A percentile compares a stretch with the other conserved stretches of the same genome.
These are phyloP conservation scores for Ogataea dorogensis DNA, from an alignment of 805 yeast species.

Conservation along the genomic window DNA sequence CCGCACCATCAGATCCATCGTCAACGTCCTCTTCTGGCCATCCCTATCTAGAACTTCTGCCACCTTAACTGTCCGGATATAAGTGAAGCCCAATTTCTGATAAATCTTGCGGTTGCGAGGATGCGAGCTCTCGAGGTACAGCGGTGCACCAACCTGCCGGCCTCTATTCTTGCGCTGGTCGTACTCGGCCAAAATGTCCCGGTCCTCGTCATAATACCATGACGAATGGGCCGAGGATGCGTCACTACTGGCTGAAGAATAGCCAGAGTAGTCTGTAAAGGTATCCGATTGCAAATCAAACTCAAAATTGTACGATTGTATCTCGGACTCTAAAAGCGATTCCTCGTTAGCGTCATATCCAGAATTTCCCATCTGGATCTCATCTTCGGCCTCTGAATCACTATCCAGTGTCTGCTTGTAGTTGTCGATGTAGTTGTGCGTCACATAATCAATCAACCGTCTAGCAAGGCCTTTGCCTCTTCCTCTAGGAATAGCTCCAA, in stretches of 20 bases:
- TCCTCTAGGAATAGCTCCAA: slow-evolving; percentile 57
- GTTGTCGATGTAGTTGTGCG: slow-evolving; percentile 43
- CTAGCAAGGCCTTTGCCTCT: slow-evolving; percentile 60
- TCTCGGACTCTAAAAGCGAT: slow-evolving; percentile 33
- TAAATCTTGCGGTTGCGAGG: slow-evolving; percentile 52
- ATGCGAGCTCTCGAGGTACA: slow-evolving; percentile 58
- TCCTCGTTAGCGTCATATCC: slow-evolving; percentile 23
- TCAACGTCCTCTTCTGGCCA: slow-evolving; percentile 27
- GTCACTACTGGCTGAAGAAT: slow-evolving; percentile 33
- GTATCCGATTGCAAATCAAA: slow-evolving; percentile 35
- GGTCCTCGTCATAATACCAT: slow-evolving; percentile 36
- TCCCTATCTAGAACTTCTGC: slow-evolving; percentile 32
- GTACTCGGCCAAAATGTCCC: slow-evolving; percentile 35
- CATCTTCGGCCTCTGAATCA: slow-evolving; percentile 23
- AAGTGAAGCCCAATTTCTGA: slow-evolving; percentile 51
- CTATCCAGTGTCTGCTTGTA: slow-evolving; percentile 23
- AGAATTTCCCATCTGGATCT: slow-evolving; percentile 13
- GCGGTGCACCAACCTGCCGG: slow-evolving; percentile 33
- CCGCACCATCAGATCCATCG: slow-evolving; percentile 40
- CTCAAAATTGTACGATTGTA: slow-evolving; percentile 34
- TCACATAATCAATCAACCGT: slow-evolving; percentile 47
- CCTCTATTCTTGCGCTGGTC: slow-evolving; percentile 32
- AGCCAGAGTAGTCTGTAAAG: slow-evolving; percentile 36
- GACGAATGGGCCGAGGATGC: slow-evolving; percentile 35
- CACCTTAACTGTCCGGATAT: slow-evolving; percentile 35